A percentile compares a stretch with the other conserved stretches of the same genome.
phyloP scores from a whole-genome alignment of 192 early-diverging fungal genomes.

The Oehlia diaphana region DNA sequence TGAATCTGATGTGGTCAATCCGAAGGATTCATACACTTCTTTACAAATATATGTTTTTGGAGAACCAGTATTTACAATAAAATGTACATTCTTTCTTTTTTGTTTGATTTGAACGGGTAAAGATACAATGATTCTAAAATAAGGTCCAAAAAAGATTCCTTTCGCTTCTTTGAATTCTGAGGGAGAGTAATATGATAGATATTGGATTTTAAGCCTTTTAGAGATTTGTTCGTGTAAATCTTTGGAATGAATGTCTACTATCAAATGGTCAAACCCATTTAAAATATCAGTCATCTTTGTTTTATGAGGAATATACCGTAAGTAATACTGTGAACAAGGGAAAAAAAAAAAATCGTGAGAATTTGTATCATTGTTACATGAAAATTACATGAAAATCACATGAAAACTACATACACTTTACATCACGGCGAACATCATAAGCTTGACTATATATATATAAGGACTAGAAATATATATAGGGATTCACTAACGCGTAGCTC shows the following conservation, averaged over 20 bases:
- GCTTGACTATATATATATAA: too few relatives aligned
- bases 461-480: too few relatives aligned
- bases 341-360: too few relatives aligned
- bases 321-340: too few relatives aligned
- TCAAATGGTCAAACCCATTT: not conserved
- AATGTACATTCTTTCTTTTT: conserved; percentile 14
- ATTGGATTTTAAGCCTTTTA: conserved; percentile 2
- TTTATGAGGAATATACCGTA: too few relatives aligned
- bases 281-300: too few relatives aligned
- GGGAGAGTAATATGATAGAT: not conserved
- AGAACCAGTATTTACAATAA: not conserved
- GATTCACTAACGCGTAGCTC: too few relatives aligned
- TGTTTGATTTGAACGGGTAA: conserved; percentile 1
- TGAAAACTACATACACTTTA: too few relatives aligned
- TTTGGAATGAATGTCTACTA: not conserved
- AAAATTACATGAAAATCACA: too few relatives aligned
- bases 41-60: not conserved
- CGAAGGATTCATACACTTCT: conserved; percentile 5
- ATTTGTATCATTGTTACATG: too few relatives aligned
- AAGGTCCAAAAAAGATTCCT: conserved; percentile 1
- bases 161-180: not conserved
- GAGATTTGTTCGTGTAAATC: conserved; percentile 10
- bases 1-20: not conserved
- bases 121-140: conserved; percentile 1
- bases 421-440: too few relatives aligned